These are phyloP conservation scores for Cutaneotrichosporon sp. DNA, from an alignment of 1,284 basidiomycete species.

Conservation along the genomic window DNA sequence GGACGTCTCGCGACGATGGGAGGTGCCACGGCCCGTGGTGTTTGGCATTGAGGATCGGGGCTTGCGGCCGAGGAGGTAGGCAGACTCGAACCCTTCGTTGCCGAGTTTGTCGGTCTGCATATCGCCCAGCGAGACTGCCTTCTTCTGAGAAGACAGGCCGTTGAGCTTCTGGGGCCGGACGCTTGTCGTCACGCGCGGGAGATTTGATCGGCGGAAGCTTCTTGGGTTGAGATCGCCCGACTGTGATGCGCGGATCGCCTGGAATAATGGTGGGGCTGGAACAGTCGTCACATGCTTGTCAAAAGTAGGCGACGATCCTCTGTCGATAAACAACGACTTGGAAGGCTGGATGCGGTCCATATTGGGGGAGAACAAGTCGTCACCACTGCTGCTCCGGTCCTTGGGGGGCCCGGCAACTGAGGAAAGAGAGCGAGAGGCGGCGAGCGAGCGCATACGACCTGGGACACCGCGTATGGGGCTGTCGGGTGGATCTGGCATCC, in stretches of 20 bases:
- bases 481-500: conserved; percentile 41
- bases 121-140: conserved; percentile 47
- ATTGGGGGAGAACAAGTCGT: conserved; percentile 27
- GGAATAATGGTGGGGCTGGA: conserved; percentile 35
- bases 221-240: conserved; percentile 36
- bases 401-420: background rate
- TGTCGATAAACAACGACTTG: conserved; percentile 17
- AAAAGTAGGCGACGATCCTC: conserved; percentile 13
- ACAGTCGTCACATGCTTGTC: background rate
- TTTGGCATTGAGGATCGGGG: conserved; percentile 19
- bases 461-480: conserved; percentile 45
- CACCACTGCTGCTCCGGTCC: conserved; percentile 9
- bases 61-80: conserved; percentile 24
- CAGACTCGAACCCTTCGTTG: conserved; percentile 44
- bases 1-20: conserved; percentile 21
- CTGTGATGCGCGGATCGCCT: conserved; percentile 35
- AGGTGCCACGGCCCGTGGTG: conserved; percentile 2
- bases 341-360: conserved; percentile 8
- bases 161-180: background rate
- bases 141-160: conserved; percentile 33
- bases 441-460: conserved; percentile 44
- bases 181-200: background rate
- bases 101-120: conserved; percentile 33
- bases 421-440: conserved; percentile 5
- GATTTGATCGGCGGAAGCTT: conserved; percentile 12